Percentiles rank a stretch among this genome's conserved stretches.
Evolutionary conservation across 371 early-diverging fungal species (phyloP).

Genomic region (Batkoa obscura): DNA sequence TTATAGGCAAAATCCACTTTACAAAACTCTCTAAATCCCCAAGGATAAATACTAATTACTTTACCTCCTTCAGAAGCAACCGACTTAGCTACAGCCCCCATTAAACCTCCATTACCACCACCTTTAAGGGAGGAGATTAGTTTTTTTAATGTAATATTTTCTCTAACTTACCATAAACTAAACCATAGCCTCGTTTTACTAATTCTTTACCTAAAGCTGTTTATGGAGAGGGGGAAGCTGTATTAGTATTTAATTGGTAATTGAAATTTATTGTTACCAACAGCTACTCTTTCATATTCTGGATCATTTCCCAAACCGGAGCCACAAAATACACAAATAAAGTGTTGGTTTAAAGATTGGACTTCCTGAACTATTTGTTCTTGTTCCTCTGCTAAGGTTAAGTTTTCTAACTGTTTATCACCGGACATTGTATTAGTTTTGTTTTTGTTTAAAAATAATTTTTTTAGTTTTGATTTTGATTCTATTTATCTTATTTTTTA

Average conservation of each 20-base stretch:
- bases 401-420: too few relatives aligned
- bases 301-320: not conserved
- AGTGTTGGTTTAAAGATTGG: too few relatives aligned
- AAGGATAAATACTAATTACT: not conserved
- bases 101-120: constrained; percentile 6
- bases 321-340: constrained; percentile 8
- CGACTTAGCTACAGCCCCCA: not conserved
- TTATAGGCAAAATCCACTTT: constrained; percentile 12
- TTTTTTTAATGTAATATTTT: not conserved
- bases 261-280: not conserved
- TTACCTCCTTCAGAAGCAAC: not conserved
- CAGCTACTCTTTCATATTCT: not conserved
- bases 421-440: too few relatives aligned
- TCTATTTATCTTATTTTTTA: too few relatives aligned
- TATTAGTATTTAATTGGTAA: not conserved
- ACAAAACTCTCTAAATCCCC: not conserved
- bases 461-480: too few relatives aligned
- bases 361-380: too few relatives aligned
- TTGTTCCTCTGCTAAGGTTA: too few relatives aligned
- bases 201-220: not conserved
- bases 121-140: not conserved
- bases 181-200: not conserved
- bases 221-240: not conserved
- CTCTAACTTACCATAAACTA: constrained; percentile 3
- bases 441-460: too few relatives aligned